These are phyloP conservation scores for Chaetomiaceae sp. DNA, from an alignment of 2,329 filamentous ascomycete genomes.

Conservation along the genomic window DNA sequence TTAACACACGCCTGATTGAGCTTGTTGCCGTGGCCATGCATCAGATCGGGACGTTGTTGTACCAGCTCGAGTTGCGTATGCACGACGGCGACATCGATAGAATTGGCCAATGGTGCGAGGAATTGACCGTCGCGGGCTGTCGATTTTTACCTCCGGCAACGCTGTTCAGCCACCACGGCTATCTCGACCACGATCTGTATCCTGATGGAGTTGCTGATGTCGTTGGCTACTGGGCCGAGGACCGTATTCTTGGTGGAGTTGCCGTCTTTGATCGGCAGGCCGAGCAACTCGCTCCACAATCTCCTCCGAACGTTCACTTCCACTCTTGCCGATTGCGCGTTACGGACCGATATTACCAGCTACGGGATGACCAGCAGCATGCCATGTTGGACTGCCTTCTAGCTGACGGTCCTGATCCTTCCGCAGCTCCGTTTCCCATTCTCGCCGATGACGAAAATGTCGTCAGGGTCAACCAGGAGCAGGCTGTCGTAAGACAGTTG, in stretches of 20 bases:
- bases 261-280: conserved; percentile 9
- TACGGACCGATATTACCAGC: conserved; percentile 1
- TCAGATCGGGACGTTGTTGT: conserved; percentile 3
- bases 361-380: conserved; percentile 8
- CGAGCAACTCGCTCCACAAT: background rate
- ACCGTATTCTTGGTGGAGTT: conserved; percentile 9
- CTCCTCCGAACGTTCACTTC: conserved; percentile 8
- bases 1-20: conserved; percentile 7
- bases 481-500: background rate
- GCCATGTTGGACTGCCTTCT: conserved; percentile 3
- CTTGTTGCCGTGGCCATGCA: conserved; percentile 6
- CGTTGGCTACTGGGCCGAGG: conserved; percentile 12
- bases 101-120: conserved; percentile 1
- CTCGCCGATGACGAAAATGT: background rate
- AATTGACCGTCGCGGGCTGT: background rate
- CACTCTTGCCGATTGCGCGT: background rate
- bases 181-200: conserved; percentile 8
- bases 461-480: background rate
- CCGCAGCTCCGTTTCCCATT: background rate
- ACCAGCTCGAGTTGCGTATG: conserved; percentile 2
- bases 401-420: background rate
- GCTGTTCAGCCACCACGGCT: conserved; percentile 3
- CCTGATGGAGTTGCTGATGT: conserved; percentile 9
- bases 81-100: conserved; percentile 5
- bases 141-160: background rate